A percentile compares a stretch with the other conserved stretches of the same genome.
Evolutionary conservation across 208 protist species (phyloP).

Genomic region (Endotrypanum monterogeii): DNA sequence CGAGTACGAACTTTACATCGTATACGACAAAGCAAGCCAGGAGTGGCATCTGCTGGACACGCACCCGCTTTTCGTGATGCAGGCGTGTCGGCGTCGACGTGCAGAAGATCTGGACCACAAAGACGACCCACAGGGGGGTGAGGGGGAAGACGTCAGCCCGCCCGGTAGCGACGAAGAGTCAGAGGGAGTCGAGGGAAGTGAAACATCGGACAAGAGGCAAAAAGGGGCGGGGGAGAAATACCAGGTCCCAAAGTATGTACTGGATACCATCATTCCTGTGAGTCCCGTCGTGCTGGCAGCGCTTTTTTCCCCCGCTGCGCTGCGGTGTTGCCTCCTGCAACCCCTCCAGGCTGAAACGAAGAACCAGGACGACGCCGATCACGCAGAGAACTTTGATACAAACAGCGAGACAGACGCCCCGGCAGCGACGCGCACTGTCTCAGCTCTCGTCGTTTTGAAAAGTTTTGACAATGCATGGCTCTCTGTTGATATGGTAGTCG

Average conservation of each 20-base stretch:
- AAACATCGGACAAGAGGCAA: constrained; percentile 21
- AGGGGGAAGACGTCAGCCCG: not conserved
- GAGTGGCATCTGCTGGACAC: constrained; percentile 64
- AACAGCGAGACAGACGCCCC: not conserved
- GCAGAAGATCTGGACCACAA: constrained; percentile 17
- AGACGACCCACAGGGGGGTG: not conserved
- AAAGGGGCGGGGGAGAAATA: constrained; percentile 17
- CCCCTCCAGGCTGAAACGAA: not conserved
- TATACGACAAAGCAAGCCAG: constrained; percentile 27
- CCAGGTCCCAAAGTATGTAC: constrained; percentile 32
- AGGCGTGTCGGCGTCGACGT: constrained; percentile 29
- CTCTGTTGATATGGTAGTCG: constrained; percentile 41
- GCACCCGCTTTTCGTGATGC: constrained; percentile 45
- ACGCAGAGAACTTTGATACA: not conserved
- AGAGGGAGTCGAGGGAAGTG: constrained; percentile 23
- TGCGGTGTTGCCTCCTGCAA: constrained; percentile 70
- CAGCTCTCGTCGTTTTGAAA: constrained; percentile 13
- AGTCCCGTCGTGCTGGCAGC: constrained; percentile 76
- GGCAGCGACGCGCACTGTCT: constrained; percentile 2
- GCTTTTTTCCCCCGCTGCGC: constrained; percentile 49
- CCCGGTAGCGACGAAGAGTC: constrained; percentile 23
- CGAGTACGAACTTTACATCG: constrained; percentile 48
- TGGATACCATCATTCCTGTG: constrained; percentile 49
- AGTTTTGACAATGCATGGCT: constrained; percentile 53
- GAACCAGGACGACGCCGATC: not conserved